Conservation (phyloP, 768 basidiomycete species). For the Russula lepida region DNA sequence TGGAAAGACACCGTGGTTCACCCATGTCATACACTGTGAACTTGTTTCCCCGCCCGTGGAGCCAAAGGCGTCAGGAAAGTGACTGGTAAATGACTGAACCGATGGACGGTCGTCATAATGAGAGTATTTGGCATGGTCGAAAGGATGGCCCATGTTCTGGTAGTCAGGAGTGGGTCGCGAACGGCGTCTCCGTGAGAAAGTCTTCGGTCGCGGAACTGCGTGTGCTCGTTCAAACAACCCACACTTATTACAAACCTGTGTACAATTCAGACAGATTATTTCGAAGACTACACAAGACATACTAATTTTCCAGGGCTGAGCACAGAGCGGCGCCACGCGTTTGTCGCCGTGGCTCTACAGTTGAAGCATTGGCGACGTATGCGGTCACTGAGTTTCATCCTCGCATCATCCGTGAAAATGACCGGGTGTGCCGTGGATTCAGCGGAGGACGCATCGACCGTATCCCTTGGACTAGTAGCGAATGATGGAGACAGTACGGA, state of each 20-base stretch:
- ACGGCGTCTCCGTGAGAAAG: slow-evolving; percentile 4
- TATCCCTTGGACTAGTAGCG: neutral
- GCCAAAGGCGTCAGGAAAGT: neutral
- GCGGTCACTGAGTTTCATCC: slow-evolving; percentile 66
- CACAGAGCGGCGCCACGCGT: slow-evolving; percentile 68
- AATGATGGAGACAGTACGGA: neutral
- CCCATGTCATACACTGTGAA: neutral
- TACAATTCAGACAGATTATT: neutral
- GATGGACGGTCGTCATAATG: neutral
- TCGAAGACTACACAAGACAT: neutral
- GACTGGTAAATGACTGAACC: neutral
- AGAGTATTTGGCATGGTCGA: neutral
- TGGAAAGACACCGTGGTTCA: neutral
- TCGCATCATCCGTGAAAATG: slow-evolving; percentile 60
- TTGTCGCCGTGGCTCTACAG: slow-evolving; percentile 73
- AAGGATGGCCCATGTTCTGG: neutral
- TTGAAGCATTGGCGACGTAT: slow-evolving; percentile 73
- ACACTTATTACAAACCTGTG: slow-evolving; percentile 44
- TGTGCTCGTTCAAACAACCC: slow-evolving; percentile 76
- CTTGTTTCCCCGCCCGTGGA: neutral
- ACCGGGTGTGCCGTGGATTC: neutral
- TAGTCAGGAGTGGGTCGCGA: neutral
- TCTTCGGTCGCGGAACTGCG: slow-evolving; percentile 51
- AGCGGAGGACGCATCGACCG: neutral
- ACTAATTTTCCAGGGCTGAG: slow-evolving; percentile 72